A percentile compares a stretch with the other conserved stretches of the same genome.
Conservation (phyloP, 352 stramenopile species). For the Globisporangium cystogenes region DNA sequence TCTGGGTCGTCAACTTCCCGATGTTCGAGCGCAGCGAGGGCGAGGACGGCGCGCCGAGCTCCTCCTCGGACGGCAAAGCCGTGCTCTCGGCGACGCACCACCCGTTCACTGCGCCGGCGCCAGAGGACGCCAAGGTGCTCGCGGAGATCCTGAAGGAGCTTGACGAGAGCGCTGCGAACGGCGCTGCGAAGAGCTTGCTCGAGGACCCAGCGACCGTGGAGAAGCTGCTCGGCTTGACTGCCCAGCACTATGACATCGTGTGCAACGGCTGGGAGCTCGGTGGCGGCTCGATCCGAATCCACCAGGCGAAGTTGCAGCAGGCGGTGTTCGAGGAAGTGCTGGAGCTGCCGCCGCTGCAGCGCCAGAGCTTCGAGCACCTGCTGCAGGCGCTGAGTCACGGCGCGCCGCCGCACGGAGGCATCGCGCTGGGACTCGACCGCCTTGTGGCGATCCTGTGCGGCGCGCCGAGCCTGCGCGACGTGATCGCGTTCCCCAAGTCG, state of each 20-base stretch:
- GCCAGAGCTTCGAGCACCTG: constrained; percentile 82
- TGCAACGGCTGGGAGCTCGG: constrained; percentile 88
- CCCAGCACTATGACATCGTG: constrained; percentile 86
- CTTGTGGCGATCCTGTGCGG: constrained; percentile 81
- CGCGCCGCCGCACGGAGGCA: constrained; percentile 78
- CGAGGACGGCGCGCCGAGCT: constrained; percentile 16
- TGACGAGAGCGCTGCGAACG: constrained; percentile 4
- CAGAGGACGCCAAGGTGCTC: constrained; percentile 39
- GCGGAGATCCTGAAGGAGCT: constrained; percentile 29
- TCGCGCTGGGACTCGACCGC: constrained; percentile 83
- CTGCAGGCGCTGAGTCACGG: constrained; percentile 74
- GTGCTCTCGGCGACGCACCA: constrained; percentile 77
- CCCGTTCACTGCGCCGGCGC: constrained; percentile 74
- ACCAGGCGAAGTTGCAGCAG: constrained; percentile 67
- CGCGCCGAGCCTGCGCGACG: constrained; percentile 72
- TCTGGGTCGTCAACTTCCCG: constrained; percentile 87
- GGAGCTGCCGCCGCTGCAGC: constrained; percentile 52
- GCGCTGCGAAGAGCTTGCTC: constrained; percentile 30
- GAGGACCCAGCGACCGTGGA: constrained; percentile 44
- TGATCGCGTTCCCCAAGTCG: constrained; percentile 91
- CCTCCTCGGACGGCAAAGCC: constrained; percentile 15
- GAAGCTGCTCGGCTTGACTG: constrained; percentile 53
- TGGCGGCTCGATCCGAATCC: constrained; percentile 83
- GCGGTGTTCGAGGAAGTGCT: constrained; percentile 76
- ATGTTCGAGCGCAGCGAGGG: constrained; percentile 82